phyloP scores from a whole-genome alignment of 768 basidiomycete genomes.

The Pseudohyphozyma bogoriensis region DNA sequence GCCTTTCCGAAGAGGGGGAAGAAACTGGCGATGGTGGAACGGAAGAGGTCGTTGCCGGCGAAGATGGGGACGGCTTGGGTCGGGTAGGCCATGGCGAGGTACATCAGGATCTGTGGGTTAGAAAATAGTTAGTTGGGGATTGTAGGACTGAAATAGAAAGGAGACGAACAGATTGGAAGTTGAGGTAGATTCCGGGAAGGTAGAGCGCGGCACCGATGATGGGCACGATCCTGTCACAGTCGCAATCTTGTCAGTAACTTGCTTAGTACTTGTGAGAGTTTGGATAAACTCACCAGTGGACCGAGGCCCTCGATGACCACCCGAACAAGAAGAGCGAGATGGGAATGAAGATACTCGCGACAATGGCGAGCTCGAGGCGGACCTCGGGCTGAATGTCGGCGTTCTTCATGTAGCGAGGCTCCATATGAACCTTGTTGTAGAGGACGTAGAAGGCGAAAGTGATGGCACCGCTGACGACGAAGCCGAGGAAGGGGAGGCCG shows the following conservation, averaged over 20 bases:
- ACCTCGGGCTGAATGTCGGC: constrained; percentile 12
- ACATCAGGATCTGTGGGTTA: too few species aligned
- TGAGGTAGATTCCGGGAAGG: constrained; percentile 19
- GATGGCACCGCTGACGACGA: constrained; percentile 30
- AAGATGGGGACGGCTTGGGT: too few species aligned
- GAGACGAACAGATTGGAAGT: constrained; percentile 12
- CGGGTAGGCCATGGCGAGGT: too few species aligned
- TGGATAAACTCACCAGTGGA: too few species aligned
- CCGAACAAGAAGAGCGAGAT: constrained; percentile 34
- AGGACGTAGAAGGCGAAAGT: too few species aligned
- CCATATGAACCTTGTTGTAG: background rate
- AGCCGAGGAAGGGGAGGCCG: constrained; percentile 31
- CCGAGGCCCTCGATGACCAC: constrained; percentile 32
- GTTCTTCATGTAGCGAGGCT: background rate
- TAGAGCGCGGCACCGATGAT: constrained; percentile 15
- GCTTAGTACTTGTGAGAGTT: too few species aligned
- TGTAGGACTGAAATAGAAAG: too few species aligned
- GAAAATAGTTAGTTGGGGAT: too few species aligned
- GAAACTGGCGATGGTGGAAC: too few species aligned
- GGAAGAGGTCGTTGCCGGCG: constrained; percentile 27
- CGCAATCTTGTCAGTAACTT: too few species aligned
- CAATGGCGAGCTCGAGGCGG: constrained; percentile 18
- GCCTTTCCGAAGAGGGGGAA: constrained; percentile 31
- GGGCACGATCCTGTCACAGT: constrained; percentile 31
- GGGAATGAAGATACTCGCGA: constrained; percentile 23